Base-by-base conservation (phyloP, 2,329 filamentous ascomycete genomes). In the Cladorrhinum sp. region DNA sequence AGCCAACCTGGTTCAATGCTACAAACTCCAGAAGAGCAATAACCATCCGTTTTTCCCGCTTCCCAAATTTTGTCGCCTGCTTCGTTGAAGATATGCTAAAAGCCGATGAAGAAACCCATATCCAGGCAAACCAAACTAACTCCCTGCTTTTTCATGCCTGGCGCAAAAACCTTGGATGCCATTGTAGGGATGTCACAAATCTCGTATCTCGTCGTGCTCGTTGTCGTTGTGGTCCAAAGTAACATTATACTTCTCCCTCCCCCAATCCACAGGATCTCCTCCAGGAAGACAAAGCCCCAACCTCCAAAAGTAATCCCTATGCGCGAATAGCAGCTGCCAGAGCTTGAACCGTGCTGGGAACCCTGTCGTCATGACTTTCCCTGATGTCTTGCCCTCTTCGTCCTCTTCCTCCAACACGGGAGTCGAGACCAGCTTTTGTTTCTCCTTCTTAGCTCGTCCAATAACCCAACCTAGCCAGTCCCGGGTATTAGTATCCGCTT, bases 291-390 rank as follows among this genome's bases (percentile, higher is more conserved):
- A 99, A 30, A 98, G 77, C 0, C 95, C 95, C 57, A 99, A 75
- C 60, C 95, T 83, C 91, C 92, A 96, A 75, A 99, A 98, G 74
- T 99, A 99, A 76, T 99, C 95, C 42, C 95, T 81, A 76, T 99
- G 95, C 1, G 93, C 90, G 74, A 96, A 96, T 71, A 98, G 88
- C 7, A 97, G 78, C 75, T 96, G 86, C 92, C 94, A 96, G n/a
- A 96, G 82, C 73, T 89, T 90, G 68, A 93, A 73, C 74, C 83
- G 74, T 69, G 66, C 82, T 71, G 69, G 87, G 74, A 78, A 84
- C 80, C 75, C 87, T 14, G 87, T 86, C 0, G 88, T 80, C 16
- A 82, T 74, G 62, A 66, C 62, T 49, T 8, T 10, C 5, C 64
- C n/a, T n/a, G n/a, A n/a, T n/a, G n/a, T n/a, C n/a, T n/a, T n/a